Base-by-base conservation (phyloP, 495 filamentous ascomycete species). In the Pseudotulostoma volvatum region DNA sequence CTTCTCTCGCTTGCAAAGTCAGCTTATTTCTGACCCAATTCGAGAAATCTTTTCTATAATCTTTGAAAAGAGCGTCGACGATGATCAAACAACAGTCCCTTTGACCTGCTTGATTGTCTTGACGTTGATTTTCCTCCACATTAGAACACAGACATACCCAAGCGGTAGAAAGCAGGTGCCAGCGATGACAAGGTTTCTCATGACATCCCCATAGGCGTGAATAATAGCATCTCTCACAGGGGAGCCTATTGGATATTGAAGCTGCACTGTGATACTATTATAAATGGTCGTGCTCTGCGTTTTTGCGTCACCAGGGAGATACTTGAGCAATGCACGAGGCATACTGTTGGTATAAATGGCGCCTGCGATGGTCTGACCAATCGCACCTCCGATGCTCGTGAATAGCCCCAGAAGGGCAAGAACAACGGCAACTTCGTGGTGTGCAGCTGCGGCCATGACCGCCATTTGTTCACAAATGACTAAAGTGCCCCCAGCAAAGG, bases 331-430 rank as follows among this genome's bases (percentile, higher is more conserved):
- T 7, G 59, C 58, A 0, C 42, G 34, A 8, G 67, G 70, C 50
- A 82, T 73, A 19, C 68, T 63, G 43, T 68, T 64, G 2, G 68
- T 74, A 71, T 77, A 86, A 44, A 88, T 75, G 31, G 77, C 79
- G 0, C 62, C 63, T 4, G 73, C 66, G 13, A 88, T 57, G 3
- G 73, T 61, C 8, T 51, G 46, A 2, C 82, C 81, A 40, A 83
- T 68, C 3, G 73, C 71, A 30, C 70, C 77, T 13, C 82, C 81
- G 9, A 85, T 60, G 35, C 49, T 64, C 30, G 68, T 59, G 45
- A 79, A 74, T 47, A 85, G 63, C 37, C 59, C 55, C 36, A 74
- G 57, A 20, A 86, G 42, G 1, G 79, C 77, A 0, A 85, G 64
- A 7, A 76, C 68, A 11, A 69, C 65, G 8, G 82, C 77, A 30